Percentiles rank a stretch among this genome's conserved stretches.
Evolutionary conservation across 2,329 filamentous ascomycete species (phyloP).

Genomic region (Delphinella strobiligena): DNA sequence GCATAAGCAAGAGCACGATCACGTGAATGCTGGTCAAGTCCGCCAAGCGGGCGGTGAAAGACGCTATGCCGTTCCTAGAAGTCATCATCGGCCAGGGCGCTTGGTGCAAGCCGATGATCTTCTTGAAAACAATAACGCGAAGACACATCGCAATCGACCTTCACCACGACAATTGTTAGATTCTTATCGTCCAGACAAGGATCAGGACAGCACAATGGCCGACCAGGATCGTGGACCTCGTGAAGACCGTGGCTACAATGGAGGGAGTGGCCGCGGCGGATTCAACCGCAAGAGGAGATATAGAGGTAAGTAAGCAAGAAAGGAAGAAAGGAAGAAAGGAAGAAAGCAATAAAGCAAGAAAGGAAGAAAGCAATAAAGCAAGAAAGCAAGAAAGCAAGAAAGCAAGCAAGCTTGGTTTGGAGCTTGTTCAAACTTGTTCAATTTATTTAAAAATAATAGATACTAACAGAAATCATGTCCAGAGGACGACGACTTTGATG

Average conservation of each 20-base stretch:
- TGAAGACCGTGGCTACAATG: slow-evolving; percentile 16
- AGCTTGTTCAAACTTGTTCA: no score
- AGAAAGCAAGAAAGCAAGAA: no score
- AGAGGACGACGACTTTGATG: slow-evolving; percentile 71
- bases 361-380: no score
- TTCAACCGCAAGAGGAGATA: slow-evolving; percentile 62
- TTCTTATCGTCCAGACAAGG: neutral
- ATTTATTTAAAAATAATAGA: no score
- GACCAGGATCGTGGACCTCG: slow-evolving; percentile 18
- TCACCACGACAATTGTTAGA: slow-evolving; percentile 2
- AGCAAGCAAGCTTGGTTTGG: no score
- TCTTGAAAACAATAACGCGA: slow-evolving; percentile 1
- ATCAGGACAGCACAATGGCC: slow-evolving; percentile 14
- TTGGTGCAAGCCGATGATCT: neutral
- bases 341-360: neutral
- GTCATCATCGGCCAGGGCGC: no score
- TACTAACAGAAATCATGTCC: slow-evolving; percentile 24
- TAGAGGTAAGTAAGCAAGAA: slow-evolving; percentile 48
- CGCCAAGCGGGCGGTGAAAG: no score
- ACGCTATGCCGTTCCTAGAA: no score
- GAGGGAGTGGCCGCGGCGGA: slow-evolving; percentile 39
- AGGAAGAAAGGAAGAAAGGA: neutral
- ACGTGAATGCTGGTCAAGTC: neutral
- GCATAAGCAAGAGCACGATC: neutral
- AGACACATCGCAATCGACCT: neutral